Conservation (phyloP, 177 flowering plant species). For the Vitis hybrid region DNA sequence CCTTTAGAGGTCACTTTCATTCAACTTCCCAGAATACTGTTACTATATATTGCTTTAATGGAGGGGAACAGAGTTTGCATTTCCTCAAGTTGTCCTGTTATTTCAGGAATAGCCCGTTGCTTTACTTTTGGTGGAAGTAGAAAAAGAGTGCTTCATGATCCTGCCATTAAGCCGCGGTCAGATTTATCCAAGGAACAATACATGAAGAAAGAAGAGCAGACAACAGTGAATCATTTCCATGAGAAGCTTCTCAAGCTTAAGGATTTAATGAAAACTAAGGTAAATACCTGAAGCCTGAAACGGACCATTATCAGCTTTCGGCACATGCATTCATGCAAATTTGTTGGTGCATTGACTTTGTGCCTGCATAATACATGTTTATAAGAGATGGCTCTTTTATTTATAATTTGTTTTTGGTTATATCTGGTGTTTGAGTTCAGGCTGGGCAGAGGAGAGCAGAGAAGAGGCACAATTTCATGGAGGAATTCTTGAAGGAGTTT, state of each 20-base stretch:
- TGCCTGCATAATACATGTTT: neutral
- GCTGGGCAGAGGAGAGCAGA: slow-evolving; percentile 87
- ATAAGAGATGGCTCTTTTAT: neutral
- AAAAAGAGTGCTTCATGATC: slow-evolving; percentile 73
- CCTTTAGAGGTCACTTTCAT: too few species aligned
- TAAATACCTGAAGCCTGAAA: slow-evolving; percentile 7
- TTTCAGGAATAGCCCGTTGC: slow-evolving; percentile 92
- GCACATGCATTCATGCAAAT: too few species aligned
- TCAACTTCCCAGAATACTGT: too few species aligned
- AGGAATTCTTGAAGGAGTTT: slow-evolving; percentile 66
- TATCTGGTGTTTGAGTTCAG: slow-evolving; percentile 33
- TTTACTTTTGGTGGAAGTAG: slow-evolving; percentile 95
- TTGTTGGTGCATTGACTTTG: neutral
- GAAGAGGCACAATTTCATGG: slow-evolving; percentile 90
- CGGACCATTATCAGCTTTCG: neutral
- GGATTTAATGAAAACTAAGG: slow-evolving; percentile 88
- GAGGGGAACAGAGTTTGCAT: neutral
- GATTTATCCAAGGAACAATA: slow-evolving; percentile 76
- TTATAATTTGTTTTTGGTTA: neutral
- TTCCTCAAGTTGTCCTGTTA: too few species aligned
- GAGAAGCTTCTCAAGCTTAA: slow-evolving; percentile 91
- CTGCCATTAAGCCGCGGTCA: slow-evolving; percentile 56
- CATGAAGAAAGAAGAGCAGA: slow-evolving; percentile 77
- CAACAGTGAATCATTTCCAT: slow-evolving; percentile 89
- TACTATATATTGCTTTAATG: too few species aligned